Evolutionary conservation across 441 rosid species (phyloP), one percentile per base, ranked within the genome.

Genomic region (Gossypium schwendimanii): DNA sequence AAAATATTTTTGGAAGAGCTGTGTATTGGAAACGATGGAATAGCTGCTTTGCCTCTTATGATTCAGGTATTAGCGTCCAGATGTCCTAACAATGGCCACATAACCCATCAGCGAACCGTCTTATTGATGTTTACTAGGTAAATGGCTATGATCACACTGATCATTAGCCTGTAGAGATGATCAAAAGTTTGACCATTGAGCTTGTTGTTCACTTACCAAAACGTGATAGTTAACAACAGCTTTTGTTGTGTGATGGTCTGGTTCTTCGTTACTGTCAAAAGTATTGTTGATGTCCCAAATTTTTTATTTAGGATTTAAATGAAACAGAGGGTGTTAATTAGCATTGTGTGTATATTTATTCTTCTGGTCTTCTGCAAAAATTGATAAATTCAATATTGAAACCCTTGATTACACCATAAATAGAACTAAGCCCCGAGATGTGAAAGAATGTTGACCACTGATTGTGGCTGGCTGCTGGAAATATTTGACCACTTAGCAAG

Each of bases 1-100:
- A 33, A 59, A 9, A 11, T 26, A 73, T 61, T 73, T 24, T 18
- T n/a, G 33, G 47, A n/a, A 26, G 78, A 65, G 53, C 54, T 45
- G 6, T 44, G 10, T n/a, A n/a, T 45, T 70, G 60, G 41, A 47
- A 21, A 58, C 0, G 5, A 11, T 20, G 36, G 47, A n/a, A 49
- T 23, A 3, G 12, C 31, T 49, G 69, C 63, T 2, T 57, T 65
- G 71, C 68, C 33, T 47, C 41, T 6, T 2, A 3, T 65, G 47
- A 6, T 73, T 50, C 39, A 15, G 54, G 72, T 76, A 63, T 52
- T 23, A 21, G 36, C 20, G 11, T 70, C 61, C 6, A 3, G 53
- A 44, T 54, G 44, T 52, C 7, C 24, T 52, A 10, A 55, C 6
- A 23, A 10, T 21, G 33, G 55, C 23, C 12, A 18, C 11, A 44